Conservation (phyloP, 306 rosid species). For the Ormosia emarginata region DNA sequence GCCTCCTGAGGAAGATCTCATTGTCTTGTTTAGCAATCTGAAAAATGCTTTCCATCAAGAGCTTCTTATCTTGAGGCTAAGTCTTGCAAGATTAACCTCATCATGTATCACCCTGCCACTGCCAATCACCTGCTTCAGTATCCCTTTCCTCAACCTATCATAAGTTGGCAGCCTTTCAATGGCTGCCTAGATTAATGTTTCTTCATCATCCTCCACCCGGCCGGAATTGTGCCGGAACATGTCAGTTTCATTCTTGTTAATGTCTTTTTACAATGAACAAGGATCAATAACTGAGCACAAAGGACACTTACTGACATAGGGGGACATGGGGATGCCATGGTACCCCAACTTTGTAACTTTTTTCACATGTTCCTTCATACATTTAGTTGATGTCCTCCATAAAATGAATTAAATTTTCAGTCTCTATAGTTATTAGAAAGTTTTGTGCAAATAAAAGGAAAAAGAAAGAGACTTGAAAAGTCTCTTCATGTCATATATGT, state of each 20-base stretch:
- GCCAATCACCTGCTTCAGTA: constrained; percentile 41
- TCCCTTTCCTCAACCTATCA: constrained; percentile 56
- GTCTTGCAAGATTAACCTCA: constrained; percentile 49
- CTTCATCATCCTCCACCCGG: constrained; percentile 44
- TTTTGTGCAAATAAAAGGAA: too few relatives aligned
- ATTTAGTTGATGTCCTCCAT: too few relatives aligned
- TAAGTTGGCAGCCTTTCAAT: constrained; percentile 65
- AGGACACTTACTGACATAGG: background rate
- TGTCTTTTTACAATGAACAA: background rate
- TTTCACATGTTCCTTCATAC: too few relatives aligned
- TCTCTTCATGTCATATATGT: too few relatives aligned
- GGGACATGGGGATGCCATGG: too few relatives aligned
- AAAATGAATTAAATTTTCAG: too few relatives aligned
- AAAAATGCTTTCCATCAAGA: constrained; percentile 53
- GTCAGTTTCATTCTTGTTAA: background rate
- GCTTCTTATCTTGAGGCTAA: constrained; percentile 49
- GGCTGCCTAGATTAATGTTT: constrained; percentile 67
- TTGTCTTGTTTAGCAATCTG: constrained; percentile 57
- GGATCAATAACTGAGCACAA: background rate
- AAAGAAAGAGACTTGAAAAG: too few relatives aligned
- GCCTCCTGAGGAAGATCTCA: constrained; percentile 46
- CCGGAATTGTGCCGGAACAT: constrained; percentile 40
- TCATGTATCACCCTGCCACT: constrained; percentile 39
- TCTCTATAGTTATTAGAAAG: too few relatives aligned
- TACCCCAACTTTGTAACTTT: too few relatives aligned